phyloP scores from a whole-genome alignment of 2,329 filamentous ascomycete species.

The Aspergillus sergii region DNA sequence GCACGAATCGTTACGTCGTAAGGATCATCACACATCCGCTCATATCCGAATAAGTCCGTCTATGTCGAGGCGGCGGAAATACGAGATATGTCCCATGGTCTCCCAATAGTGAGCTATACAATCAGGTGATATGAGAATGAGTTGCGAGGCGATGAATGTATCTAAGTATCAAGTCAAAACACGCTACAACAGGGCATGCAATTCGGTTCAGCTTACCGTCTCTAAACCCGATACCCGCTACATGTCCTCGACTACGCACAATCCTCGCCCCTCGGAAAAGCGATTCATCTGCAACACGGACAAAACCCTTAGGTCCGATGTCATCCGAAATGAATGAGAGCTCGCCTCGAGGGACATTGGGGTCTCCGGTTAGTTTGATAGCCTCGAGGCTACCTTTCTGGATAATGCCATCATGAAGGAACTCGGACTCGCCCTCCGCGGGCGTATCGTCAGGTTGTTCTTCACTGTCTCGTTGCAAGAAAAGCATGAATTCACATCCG shows the following conservation, averaged over 20 bases:
- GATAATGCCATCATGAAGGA: constrained; percentile 50
- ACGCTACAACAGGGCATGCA: background rate
- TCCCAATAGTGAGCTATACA: constrained; percentile 82
- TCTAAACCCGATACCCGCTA: constrained; percentile 72
- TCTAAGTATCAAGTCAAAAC: constrained; percentile 24
- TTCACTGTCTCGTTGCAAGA: constrained; percentile 68
- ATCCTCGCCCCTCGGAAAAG: constrained; percentile 74
- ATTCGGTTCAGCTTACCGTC: constrained; percentile 61
- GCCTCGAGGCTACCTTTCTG: constrained; percentile 74
- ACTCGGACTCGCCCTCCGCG: constrained; percentile 41
- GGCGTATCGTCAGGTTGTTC: constrained; percentile 46
- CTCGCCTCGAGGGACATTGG: constrained; percentile 85
- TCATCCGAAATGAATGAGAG: constrained; percentile 80
- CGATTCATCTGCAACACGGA: constrained; percentile 65
- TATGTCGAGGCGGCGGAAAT: constrained; percentile 47
- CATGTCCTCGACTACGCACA: constrained; percentile 74
- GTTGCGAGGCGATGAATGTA: constrained; percentile 69
- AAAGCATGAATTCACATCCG: constrained; percentile 82
- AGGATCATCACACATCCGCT: constrained; percentile 3
- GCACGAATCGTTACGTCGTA: constrained; percentile 16
- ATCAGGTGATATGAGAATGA: constrained; percentile 78
- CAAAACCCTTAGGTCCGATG: constrained; percentile 66
- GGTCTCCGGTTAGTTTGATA: constrained; percentile 89
- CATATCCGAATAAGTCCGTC: constrained; percentile 39
- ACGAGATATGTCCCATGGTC: constrained; percentile 49